These are phyloP conservation scores for Termitomyces sp. DNA, from an alignment of 768 basidiomycete genomes.

Conservation along the genomic window DNA sequence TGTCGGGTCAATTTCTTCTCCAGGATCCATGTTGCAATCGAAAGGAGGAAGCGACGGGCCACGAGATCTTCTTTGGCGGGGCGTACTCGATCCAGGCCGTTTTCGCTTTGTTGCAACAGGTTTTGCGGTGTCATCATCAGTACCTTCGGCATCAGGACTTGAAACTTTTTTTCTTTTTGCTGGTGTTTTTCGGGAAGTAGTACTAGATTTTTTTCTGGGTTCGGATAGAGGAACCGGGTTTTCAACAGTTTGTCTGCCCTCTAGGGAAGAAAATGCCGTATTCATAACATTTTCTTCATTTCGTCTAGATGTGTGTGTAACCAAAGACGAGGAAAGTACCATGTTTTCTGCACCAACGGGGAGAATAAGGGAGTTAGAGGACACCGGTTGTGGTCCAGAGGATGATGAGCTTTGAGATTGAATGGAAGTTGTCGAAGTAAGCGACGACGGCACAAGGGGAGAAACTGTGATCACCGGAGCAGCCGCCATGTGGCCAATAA, in stretches of 20 bases:
- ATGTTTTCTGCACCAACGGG: conserved; percentile 10
- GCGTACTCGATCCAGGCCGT: conserved; percentile 20
- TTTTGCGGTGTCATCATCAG: conserved; percentile 9
- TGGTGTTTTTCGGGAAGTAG: background rate
- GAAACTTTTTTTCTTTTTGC: conserved; percentile 13
- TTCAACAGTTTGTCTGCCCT: background rate
- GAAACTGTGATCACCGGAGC: background rate
- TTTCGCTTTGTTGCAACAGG: conserved; percentile 12
- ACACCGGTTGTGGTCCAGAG: background rate
- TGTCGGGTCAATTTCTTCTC: conserved; percentile 79
- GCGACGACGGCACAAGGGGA: background rate
- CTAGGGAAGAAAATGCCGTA: background rate
- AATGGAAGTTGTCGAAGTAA: background rate
- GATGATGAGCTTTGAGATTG: background rate
- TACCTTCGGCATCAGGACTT: conserved; percentile 10
- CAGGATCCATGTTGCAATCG: conserved; percentile 56
- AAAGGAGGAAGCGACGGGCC: conserved; percentile 50
- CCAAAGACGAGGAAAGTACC: background rate
- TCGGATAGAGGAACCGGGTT: background rate
- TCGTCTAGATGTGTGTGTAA: background rate
- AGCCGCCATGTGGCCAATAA: conserved; percentile 2
- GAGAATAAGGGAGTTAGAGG: background rate
- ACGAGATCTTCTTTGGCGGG: conserved; percentile 33
- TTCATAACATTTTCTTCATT: background rate
- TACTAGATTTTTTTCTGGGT: conserved; percentile 1